Conservation (phyloP, 805 yeast species). For the Yarrowia bubula region DNA sequence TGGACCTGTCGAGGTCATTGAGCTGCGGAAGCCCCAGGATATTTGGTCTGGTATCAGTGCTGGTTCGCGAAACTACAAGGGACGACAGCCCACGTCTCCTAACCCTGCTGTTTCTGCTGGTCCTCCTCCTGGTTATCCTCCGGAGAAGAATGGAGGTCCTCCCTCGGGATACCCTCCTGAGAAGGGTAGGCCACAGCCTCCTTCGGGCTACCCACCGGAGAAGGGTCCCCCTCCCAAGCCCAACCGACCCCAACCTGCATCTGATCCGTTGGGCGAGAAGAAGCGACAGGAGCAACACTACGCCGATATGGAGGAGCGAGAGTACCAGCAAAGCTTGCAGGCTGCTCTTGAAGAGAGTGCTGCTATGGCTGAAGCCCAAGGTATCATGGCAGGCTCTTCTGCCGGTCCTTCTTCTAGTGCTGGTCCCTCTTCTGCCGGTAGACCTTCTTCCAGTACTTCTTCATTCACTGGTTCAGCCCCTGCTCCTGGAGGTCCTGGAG, state of each 20-base stretch:
- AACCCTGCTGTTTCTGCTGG: neutral
- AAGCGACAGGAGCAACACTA: constrained; percentile 8
- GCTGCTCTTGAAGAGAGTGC: constrained; percentile 14
- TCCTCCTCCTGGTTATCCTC: constrained; percentile 12
- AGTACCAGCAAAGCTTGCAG: constrained; percentile 21
- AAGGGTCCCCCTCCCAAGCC: constrained; percentile 14
- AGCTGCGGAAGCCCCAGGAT: constrained; percentile 14
- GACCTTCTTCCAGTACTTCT: constrained; percentile 5
- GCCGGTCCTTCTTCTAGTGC: neutral
- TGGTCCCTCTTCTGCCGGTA: neutral
- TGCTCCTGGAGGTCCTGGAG: constrained; percentile 13
- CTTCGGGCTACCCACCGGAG: constrained; percentile 15
- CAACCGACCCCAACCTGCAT: constrained; percentile 15
- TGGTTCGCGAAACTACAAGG: constrained; percentile 15
- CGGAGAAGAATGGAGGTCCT: constrained; percentile 12
- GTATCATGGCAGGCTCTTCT: neutral
- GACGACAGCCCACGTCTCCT: constrained; percentile 2
- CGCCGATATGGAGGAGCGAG: constrained; percentile 15
- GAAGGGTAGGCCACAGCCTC: neutral
- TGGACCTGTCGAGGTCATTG: constrained; percentile 25
- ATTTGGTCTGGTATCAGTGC: constrained; percentile 23
- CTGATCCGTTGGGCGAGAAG: constrained; percentile 13
- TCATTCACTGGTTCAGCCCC: constrained; percentile 10
- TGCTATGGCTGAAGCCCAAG: neutral
- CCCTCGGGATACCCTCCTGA: constrained; percentile 13